Evolutionary conservation across 805 yeast species (phyloP), one percentile per base, ranked within the genome.

Genomic region (Candida wancherniae): DNA sequence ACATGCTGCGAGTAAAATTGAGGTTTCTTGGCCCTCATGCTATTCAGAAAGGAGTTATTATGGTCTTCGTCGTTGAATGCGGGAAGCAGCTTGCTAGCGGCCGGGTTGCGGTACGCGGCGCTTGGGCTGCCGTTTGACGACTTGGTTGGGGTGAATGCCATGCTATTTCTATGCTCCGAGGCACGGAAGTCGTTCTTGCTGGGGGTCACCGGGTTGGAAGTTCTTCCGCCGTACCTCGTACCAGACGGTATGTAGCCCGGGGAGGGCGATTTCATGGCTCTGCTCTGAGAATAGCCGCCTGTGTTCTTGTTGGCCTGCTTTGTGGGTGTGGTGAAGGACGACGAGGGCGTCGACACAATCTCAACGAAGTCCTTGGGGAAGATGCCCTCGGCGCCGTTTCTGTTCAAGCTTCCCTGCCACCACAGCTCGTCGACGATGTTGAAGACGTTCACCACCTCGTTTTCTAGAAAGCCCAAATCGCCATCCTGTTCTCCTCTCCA

Each of bases 401-500:
- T 69, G 42, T 77, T 62, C 34, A 90, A 69, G 39, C 71, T 67
- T 2, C 98, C 98, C 47, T 77, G 84, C 82, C 90, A 87, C 94
- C 95, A 86, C 48, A 79, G 79, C 12, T 94, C 95, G 51, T 92
- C 94, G 4, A 90, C 84, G 8, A 76, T 62, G 37, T 77, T 69
- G 31, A 78, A 72, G 4, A 92, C 94, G 40, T 86, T 95, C 45
- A 92, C 84, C 29, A 84, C 63, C 51, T 92, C 97, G 29, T 94
- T 95, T 59, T 92, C 97, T 13, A 88, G 71, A 53, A 92, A 92
- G 1, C 97, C 97, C 24, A 92, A 67, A 51, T 92, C 97, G 26
- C 84, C 82, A 33, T 79, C 84, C 48, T 83, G 77, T 49, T 86
- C 87, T 10, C 96, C 97, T 13, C 96, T 80, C 96, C 96, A 88